phyloP scores from a whole-genome alignment of 352 stramenopile species.

The Detonula confervacea region DNA sequence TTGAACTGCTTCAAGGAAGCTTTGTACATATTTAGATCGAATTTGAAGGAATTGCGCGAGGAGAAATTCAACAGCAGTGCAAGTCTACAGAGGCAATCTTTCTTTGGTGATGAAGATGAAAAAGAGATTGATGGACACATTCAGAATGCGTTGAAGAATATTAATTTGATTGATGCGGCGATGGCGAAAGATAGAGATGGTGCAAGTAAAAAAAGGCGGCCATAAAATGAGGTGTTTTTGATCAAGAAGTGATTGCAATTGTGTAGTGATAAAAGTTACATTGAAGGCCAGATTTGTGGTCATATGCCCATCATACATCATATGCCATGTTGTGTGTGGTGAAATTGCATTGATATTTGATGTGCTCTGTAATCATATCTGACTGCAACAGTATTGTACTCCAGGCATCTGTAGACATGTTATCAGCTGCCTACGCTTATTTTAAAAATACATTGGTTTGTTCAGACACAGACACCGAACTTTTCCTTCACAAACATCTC shows the following conservation, averaged over 20 bases:
- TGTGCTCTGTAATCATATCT: too few relatives aligned
- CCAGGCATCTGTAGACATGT: too few relatives aligned
- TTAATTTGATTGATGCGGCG: conserved; percentile 44
- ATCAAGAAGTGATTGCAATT: too few relatives aligned
- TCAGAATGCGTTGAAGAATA: conserved; percentile 47
- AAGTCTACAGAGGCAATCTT: conserved; percentile 6
- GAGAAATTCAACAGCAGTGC: background rate
- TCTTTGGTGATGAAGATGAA: conserved; percentile 22
- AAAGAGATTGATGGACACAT: conserved; percentile 33
- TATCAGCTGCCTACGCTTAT: too few relatives aligned
- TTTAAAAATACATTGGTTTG: too few relatives aligned
- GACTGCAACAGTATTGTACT: too few relatives aligned
- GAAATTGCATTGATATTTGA: too few relatives aligned
- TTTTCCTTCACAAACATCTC: conserved; percentile 6
- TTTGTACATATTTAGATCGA: conserved; percentile 45
- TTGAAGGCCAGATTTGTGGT: too few relatives aligned
- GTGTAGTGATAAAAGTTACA: too few relatives aligned
- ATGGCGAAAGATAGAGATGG: conserved; percentile 42
- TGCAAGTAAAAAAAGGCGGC: background rate
- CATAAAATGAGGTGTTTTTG: conserved; percentile 1
- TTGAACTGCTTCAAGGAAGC: conserved; percentile 57
- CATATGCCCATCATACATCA: too few relatives aligned
- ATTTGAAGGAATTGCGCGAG: conserved; percentile 24
- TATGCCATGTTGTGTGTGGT: too few relatives aligned
- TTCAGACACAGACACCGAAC: too few relatives aligned